Evolutionary conservation across 768 basidiomycete species (phyloP).

Genomic region (Tricholoma bakamatsutake): DNA sequence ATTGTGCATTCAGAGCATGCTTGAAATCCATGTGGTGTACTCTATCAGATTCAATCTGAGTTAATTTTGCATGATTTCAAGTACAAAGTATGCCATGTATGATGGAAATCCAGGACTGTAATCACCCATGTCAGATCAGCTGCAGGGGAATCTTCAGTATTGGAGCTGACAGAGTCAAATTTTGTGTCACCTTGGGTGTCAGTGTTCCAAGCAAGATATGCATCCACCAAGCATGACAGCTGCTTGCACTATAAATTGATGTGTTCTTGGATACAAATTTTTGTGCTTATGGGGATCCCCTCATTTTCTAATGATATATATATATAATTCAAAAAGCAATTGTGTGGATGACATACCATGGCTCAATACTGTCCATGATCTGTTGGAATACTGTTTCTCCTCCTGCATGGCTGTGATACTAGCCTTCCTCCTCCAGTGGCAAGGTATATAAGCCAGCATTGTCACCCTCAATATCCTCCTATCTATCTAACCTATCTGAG

Average conservation of each 20-base stretch:
- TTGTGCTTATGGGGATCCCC: background rate
- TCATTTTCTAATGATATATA: background rate
- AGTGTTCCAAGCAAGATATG: background rate
- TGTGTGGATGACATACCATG: background rate
- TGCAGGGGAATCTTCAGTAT: too few species aligned
- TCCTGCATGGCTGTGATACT: background rate
- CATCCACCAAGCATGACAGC: background rate
- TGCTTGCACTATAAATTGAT: background rate
- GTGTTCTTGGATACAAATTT: background rate
- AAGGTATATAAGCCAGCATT: background rate
- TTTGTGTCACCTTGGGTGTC: background rate
- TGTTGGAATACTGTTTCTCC: background rate
- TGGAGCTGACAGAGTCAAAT: too few species aligned
- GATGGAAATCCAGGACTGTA: too few species aligned
- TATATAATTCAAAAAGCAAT: too few species aligned
- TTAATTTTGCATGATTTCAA: too few species aligned
- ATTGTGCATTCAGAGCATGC: too few species aligned
- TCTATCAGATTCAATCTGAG: too few species aligned
- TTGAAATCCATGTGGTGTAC: too few species aligned
- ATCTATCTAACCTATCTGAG: background rate
- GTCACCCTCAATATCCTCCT: background rate
- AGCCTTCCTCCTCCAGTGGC: background rate
- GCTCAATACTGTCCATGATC: background rate
- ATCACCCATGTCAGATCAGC: too few species aligned
- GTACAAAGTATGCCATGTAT: too few species aligned